Percentiles rank a stretch among this genome's conserved stretches.
These are phyloP conservation scores for Gilbertella persicaria DNA, from an alignment of 371 early-diverging fungal genomes.

Conservation along the genomic window DNA sequence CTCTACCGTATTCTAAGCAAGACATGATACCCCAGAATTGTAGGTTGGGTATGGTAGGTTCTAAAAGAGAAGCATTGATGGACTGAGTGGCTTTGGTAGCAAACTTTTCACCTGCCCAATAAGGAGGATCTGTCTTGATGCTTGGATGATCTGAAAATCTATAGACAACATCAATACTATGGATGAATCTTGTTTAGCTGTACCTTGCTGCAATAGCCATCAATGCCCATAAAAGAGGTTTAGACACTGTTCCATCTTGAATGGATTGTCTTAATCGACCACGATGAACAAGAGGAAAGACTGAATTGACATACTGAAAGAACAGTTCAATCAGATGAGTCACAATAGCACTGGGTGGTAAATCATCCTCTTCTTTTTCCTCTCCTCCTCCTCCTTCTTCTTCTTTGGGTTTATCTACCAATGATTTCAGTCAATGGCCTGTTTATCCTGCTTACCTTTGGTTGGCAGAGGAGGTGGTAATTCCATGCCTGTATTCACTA, in stretches of 20 bases:
- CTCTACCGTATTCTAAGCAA: slow-evolving; percentile 63
- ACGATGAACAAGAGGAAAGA: slow-evolving; percentile 60
- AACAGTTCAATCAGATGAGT: slow-evolving; percentile 60
- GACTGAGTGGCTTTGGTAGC: slow-evolving; percentile 43
- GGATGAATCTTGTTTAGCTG: not conserved
- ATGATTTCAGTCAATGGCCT: too few relatives aligned
- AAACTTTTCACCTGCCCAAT: slow-evolving; percentile 48
- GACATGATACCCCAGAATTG: slow-evolving; percentile 63
- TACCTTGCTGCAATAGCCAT: slow-evolving; percentile 53
- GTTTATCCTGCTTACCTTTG: not conserved
- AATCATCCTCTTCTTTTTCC: slow-evolving; percentile 29
- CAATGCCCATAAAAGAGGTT: slow-evolving; percentile 45
- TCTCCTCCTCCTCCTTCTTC: not conserved
- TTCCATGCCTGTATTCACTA: slow-evolving; percentile 27
- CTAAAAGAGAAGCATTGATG: slow-evolving; percentile 45
- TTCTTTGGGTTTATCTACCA: not conserved
- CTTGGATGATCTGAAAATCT: slow-evolving; percentile 50
- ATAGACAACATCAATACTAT: not conserved
- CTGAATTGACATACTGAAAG: slow-evolving; percentile 57
- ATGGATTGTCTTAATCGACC: slow-evolving; percentile 34
- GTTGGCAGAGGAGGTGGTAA: slow-evolving; percentile 12
- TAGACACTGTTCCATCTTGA: slow-evolving; percentile 33
- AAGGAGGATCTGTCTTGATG: slow-evolving; percentile 48
- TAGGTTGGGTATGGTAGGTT: slow-evolving; percentile 57
- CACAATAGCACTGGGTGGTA: slow-evolving; percentile 50